These are phyloP conservation scores for Penicillium odoratum DNA, from an alignment of 495 filamentous ascomycete genomes.

Conservation along the genomic window DNA sequence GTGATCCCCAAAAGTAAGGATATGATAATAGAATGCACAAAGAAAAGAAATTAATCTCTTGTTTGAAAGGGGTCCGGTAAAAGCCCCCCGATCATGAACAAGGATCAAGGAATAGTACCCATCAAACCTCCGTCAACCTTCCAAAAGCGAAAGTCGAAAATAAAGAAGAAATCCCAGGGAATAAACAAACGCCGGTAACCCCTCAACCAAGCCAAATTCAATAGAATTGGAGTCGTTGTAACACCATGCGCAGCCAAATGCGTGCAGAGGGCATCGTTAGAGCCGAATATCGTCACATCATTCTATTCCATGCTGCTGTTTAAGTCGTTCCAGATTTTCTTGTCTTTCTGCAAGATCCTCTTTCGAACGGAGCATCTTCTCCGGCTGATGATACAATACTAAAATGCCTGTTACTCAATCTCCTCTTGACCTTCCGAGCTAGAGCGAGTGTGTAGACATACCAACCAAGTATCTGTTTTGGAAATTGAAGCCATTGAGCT, in stretches of 20 bases:
- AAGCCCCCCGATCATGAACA: constrained; percentile 3
- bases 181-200: constrained; percentile 35
- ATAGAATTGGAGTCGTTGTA: constrained; percentile 35
- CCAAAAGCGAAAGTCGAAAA: constrained; percentile 5
- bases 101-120: constrained; percentile 8
- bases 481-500: constrained; percentile 99
- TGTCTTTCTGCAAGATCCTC: constrained; percentile 92
- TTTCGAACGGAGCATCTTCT: constrained; percentile 93
- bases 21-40: constrained; percentile 13
- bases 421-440: background rate
- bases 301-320: constrained; percentile 97
- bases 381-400: constrained; percentile 98
- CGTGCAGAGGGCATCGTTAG: constrained; percentile 41
- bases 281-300: constrained; percentile 54
- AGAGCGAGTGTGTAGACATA: constrained; percentile 48
- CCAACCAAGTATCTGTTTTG: constrained; percentile 99
- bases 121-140: constrained; percentile 17
- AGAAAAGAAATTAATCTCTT: constrained; percentile 17
- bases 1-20: constrained; percentile 3
- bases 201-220: constrained; percentile 41
- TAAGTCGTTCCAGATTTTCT: constrained; percentile 96
- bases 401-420: constrained; percentile 14
- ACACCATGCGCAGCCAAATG: constrained; percentile 40
- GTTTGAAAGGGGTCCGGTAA: constrained; percentile 10
- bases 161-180: constrained; percentile 26